Evolutionary conservation across 345 rosid genomes (phyloP).

Genomic region (Citrus sinensis): DVS_A1.0 CM039167.1:2870501-2871000

Average conservation of each 20-base stretch:
- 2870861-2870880: background rate
- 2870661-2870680: background rate
- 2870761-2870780: background rate
- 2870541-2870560: background rate
- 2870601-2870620: background rate
- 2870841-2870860: background rate
- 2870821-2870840: background rate
- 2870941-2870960: background rate
- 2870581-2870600: background rate
- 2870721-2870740: background rate
- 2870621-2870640: background rate
- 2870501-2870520: background rate
- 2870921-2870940: background rate
- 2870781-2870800: too few species aligned
- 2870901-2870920: background rate
- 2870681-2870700: background rate
- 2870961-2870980: too few species aligned
- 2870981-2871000: background rate
- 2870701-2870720: slow-evolving; percentile 3
- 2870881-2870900: background rate
- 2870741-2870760: background rate
- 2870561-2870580: background rate
- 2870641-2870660: background rate
- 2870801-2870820: background rate
- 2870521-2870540: background rate